Base-by-base conservation (phyloP, 1,284 basidiomycete genomes). In the Ceratobasidium sp. region DNA sequence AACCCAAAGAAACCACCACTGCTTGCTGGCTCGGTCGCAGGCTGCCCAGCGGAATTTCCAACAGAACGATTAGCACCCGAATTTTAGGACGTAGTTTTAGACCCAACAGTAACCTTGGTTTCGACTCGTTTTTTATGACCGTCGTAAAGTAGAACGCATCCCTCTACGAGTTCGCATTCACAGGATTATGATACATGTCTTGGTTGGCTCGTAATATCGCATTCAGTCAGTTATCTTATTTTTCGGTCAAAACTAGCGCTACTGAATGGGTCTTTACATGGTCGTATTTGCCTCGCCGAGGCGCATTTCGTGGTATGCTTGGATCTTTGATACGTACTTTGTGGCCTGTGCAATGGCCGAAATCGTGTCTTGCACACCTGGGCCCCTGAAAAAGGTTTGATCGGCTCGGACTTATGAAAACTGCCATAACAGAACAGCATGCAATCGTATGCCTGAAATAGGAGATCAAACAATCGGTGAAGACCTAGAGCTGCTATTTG, bases 351-450 rank as follows among this genome's bases (percentile, higher is more conserved):
- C 57, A 17, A 59, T 59, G 32, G 59, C 19, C 37, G 37, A 61
- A 61, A 61, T 19, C 13, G 19, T 15, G 59, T 37, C 40, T 61
- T 61, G 59, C n/a, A 19, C 13, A 61, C 19, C 37, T 19, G 59
- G 56, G 34, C 37, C 59, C 59, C 7, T 34, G n/a, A 61, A 61
- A 61, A 61, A 52, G 40, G 7, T 22, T 61, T 61, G 59, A 40
- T 61, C 59, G 37, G 59, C 32, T 61, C 34, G 37, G 59, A 43
- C 22, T 61, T 61, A 61, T 61, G 59, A 59, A 29, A 29, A 29
- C 25, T 29, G 25, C 25, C 25, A 29, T 29, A 29, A 29, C 25
- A 29, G 25, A 29, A 29, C 25, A 29, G 25, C 25, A 29, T 29
- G 25, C 25, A 29, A 29, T 29, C 25, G 25, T 29, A 29, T 29